Evolutionary conservation across 495 filamentous ascomycete genomes (phyloP).

Genomic region (Penicillium tannophilum): DNA sequence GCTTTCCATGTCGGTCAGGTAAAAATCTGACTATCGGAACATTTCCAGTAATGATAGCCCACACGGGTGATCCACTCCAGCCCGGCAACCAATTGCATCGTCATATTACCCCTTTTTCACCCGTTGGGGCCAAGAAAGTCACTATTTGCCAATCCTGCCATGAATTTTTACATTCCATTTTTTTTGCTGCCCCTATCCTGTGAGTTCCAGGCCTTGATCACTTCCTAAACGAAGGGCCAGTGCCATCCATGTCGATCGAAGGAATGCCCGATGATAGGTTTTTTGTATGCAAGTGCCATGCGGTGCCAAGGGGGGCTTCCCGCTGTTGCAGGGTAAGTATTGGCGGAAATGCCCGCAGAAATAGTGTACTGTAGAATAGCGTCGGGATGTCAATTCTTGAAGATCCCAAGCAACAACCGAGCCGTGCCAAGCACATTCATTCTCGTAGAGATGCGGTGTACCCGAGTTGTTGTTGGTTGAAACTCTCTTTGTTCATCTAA

Average conservation of each 20-base stretch:
- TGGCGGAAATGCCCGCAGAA: conserved; percentile 3
- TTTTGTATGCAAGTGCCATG: conserved; percentile 6
- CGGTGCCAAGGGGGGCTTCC: conserved; percentile 4
- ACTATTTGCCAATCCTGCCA: conserved; percentile 23
- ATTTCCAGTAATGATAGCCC: conserved; percentile 36
- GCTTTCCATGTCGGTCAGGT: background rate
- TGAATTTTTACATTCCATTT: conserved; percentile 10
- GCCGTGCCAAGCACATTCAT: conserved; percentile 12
- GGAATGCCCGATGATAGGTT: background rate
- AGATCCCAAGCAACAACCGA: conserved; percentile 3
- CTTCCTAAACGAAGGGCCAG: conserved; percentile 17
- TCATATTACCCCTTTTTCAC: conserved; percentile 27
- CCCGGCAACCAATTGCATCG: conserved; percentile 16
- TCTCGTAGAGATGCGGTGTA: conserved; percentile 27
- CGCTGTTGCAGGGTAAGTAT: background rate
- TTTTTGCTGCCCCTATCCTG: conserved; percentile 16
- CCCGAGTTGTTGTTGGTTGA: conserved; percentile 8
- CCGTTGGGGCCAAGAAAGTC: conserved; percentile 18
- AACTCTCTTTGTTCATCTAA: conserved; percentile 24
- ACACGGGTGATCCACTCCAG: conserved; percentile 21
- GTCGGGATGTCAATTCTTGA: conserved; percentile 8
- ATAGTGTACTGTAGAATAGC: background rate
- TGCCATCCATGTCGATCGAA: background rate
- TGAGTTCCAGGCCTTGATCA: background rate
- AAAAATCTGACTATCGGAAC: conserved; percentile 21